A percentile compares a stretch with the other conserved stretches of the same genome.
Evolutionary conservation across 768 basidiomycete species (phyloP).

Genomic region (Suillus discolor): DNA sequence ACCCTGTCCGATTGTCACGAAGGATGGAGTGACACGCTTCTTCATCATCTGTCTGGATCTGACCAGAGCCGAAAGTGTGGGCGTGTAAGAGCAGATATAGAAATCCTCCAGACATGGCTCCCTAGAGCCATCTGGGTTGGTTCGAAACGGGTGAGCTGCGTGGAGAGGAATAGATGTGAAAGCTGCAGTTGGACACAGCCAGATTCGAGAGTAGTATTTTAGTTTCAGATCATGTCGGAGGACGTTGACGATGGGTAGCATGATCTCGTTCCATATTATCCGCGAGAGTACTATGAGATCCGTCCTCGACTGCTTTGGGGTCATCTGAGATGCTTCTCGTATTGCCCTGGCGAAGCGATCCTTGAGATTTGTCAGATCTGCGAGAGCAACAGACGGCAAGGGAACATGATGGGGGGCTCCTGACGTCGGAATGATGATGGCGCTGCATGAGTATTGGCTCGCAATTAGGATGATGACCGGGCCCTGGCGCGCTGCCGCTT

Average conservation of each 20-base stretch:
- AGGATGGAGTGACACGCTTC: neutral
- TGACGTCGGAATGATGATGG: neutral
- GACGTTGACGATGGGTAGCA: neutral
- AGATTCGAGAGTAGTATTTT: neutral
- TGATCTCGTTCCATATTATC: neutral
- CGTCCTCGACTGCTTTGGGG: neutral
- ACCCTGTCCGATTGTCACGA: neutral
- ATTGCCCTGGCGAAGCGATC: slow-evolving; percentile 12
- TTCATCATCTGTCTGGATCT: neutral
- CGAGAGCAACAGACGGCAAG: neutral
- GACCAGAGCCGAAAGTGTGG: neutral
- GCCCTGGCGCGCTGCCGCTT: neutral
- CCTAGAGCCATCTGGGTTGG: neutral
- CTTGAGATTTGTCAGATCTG: slow-evolving; percentile 9
- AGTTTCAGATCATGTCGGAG: neutral
- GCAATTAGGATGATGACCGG: neutral
- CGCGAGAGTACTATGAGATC: neutral
- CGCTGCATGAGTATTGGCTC: neutral
- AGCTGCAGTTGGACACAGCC: neutral
- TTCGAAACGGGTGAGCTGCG: neutral
- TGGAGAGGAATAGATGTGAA: neutral
- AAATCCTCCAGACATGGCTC: neutral
- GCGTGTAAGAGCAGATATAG: neutral
- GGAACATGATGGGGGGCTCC: neutral
- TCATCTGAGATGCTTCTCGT: neutral